These are phyloP conservation scores for Lanmaoa pseudosensibilis DNA, from an alignment of 768 basidiomycete genomes.

Conservation along the genomic window DNA sequence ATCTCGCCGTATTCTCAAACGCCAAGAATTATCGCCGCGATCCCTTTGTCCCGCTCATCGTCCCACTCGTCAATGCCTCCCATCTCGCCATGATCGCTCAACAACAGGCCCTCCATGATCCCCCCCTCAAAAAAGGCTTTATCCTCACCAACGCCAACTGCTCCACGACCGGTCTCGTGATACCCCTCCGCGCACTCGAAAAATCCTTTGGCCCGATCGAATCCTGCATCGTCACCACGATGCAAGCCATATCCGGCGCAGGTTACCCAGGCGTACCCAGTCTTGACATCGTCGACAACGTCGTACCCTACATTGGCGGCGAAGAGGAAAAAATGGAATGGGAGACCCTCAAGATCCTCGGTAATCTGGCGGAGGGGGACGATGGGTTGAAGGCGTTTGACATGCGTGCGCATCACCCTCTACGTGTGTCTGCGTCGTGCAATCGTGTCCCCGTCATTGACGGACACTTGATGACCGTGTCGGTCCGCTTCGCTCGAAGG, in stretches of 20 bases:
- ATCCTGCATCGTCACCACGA: conserved; percentile 85
- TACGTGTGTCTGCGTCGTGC: conserved; percentile 91
- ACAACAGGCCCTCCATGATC: conserved; percentile 70
- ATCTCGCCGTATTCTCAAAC: conserved; percentile 93
- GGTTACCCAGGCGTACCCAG: conserved; percentile 95
- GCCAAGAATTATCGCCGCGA: conserved; percentile 96
- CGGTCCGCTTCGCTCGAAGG: conserved; percentile 74
- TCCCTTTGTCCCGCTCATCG: conserved; percentile 90
- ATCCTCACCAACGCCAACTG: conserved; percentile 99
- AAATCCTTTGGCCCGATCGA: conserved; percentile 93
- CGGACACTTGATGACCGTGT: conserved; percentile 90
- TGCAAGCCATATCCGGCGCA: conserved; percentile 96
- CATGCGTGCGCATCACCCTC: conserved; percentile 74
- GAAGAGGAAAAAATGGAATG: conserved; percentile 99
- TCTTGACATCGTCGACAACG: conserved; percentile 93
- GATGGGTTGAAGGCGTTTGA: conserved; percentile 68
- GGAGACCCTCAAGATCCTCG: conserved; percentile 97
- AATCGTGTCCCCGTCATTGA: conserved; percentile 96
- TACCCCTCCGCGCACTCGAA: conserved; percentile 90
- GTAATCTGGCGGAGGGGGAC: conserved; percentile 64
- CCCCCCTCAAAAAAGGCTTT: conserved; percentile 78
- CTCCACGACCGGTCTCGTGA: conserved; percentile 89
- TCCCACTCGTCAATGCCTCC: conserved; percentile 89
- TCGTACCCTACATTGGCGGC: conserved; percentile 90
- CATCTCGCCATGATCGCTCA: conserved; percentile 84